phyloP scores from a whole-genome alignment of 2,329 filamentous ascomycete species.

The Tolypocladium capitatum region DNA sequence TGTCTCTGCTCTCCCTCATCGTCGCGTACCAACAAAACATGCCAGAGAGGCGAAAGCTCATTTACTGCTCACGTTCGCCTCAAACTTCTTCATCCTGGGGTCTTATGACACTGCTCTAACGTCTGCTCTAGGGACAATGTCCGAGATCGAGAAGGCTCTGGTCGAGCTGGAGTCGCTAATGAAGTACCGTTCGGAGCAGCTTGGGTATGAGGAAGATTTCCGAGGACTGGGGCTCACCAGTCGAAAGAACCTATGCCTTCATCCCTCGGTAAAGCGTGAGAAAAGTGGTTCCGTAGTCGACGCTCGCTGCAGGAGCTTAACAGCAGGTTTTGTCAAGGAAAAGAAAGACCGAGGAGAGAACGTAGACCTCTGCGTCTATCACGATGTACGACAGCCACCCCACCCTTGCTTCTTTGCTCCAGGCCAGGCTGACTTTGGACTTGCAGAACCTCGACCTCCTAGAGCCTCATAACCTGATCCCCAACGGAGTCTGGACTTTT shows the following conservation, averaged over 20 bases:
- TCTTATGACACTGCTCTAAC: neutral
- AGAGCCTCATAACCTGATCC: conserved; percentile 88
- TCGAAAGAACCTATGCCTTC: conserved; percentile 92
- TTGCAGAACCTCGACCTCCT: conserved; percentile 76
- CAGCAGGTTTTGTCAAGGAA: conserved; percentile 92
- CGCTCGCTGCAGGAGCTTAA: conserved; percentile 87
- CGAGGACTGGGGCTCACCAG: conserved; percentile 84
- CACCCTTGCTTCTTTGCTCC: neutral
- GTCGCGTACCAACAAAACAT: conserved; percentile 93
- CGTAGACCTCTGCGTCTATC: conserved; percentile 88
- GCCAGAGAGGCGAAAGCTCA: conserved; percentile 86
- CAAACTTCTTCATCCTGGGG: neutral
- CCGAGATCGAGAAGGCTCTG: conserved; percentile 95
- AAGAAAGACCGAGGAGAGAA: conserved; percentile 93
- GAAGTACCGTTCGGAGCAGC: conserved; percentile 81
- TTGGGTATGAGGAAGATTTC: conserved; percentile 89
- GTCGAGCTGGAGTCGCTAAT: conserved; percentile 85
- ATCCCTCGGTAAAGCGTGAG: conserved; percentile 89
- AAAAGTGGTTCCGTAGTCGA: conserved; percentile 93
- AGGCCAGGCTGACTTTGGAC: conserved; percentile 6
- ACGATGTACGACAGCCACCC: conserved; percentile 51
- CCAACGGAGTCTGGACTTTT: conserved; percentile 89
- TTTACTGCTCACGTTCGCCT: conserved; percentile 77
- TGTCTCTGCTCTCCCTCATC: conserved; percentile 87
- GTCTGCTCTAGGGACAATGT: conserved; percentile 62